Percentiles rank a stretch among this genome's conserved stretches.
Conservation (phyloP, 2,329 filamentous ascomycete species). For the Neonectria sp. region DNA sequence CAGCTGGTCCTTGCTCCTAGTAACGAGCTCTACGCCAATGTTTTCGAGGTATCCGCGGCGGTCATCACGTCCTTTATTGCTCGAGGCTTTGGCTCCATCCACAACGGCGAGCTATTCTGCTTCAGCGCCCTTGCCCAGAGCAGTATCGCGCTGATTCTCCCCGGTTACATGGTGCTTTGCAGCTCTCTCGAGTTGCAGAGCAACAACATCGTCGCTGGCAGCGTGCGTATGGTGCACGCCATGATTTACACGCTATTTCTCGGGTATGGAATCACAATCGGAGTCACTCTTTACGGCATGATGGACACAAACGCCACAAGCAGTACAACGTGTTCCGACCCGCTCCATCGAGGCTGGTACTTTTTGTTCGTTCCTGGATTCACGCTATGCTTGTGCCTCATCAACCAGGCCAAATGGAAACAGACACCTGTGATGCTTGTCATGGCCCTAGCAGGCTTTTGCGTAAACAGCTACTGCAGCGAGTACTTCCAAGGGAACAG, state of each 20-base stretch:
- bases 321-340: slow-evolving; percentile 58
- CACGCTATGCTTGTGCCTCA: slow-evolving; percentile 80
- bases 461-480: slow-evolving; percentile 81
- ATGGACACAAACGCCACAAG: slow-evolving; percentile 70
- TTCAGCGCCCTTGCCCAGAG: slow-evolving; percentile 81
- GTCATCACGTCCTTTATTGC: slow-evolving; percentile 79
- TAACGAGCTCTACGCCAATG: slow-evolving; percentile 77
- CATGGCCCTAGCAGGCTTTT: slow-evolving; percentile 81
- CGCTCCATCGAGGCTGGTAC: slow-evolving; percentile 63
- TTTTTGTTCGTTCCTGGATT: slow-evolving; percentile 85
- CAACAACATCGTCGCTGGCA: slow-evolving; percentile 78
- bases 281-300: slow-evolving; percentile 76
- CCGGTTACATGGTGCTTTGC: slow-evolving; percentile 67
- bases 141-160: slow-evolving; percentile 82
- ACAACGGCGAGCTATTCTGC: slow-evolving; percentile 72
- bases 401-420: slow-evolving; percentile 87
- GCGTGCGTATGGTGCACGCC: slow-evolving; percentile 82
- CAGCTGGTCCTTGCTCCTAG: slow-evolving; percentile 82
- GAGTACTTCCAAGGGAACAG: slow-evolving; percentile 77
- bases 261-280: slow-evolving; percentile 81
- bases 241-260: slow-evolving; percentile 83
- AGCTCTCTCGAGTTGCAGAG: slow-evolving; percentile 77
- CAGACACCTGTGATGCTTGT: slow-evolving; percentile 83
- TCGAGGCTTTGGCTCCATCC: slow-evolving; percentile 78
- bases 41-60: slow-evolving; percentile 69